Evolutionary conservation across 139 green algal genomes (phyloP).

Genomic region (Haematococcus lacustris): DNA sequence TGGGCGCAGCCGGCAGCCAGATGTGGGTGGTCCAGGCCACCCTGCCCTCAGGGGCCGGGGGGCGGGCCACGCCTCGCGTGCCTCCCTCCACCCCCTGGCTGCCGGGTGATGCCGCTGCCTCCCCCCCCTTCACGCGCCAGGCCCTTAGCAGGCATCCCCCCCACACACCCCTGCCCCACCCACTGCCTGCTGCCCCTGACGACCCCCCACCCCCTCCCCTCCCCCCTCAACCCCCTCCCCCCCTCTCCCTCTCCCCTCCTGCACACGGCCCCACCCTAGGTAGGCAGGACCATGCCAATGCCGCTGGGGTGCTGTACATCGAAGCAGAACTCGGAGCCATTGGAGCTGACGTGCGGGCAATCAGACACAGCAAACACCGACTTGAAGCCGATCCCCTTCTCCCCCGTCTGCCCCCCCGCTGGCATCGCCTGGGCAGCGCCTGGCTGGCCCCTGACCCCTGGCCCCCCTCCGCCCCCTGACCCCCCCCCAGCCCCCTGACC

Average conservation of each 20-base stretch:
- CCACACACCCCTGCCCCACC: neutral
- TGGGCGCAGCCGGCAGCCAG: constrained; percentile 6
- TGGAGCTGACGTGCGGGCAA: constrained; percentile 8
- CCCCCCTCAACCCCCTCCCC: neutral
- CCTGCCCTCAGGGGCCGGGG: neutral
- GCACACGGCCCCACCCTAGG: neutral
- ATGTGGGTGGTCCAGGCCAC: constrained; percentile 4
- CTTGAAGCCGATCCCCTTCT: constrained; percentile 37
- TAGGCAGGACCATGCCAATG: constrained; percentile 27
- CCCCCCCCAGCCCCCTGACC: too few species aligned
- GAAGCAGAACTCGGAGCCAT: constrained; percentile 24
- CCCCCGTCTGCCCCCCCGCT: constrained; percentile 17
- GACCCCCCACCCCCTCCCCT: neutral
- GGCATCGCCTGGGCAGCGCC: neutral
- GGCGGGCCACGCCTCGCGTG: too few species aligned
- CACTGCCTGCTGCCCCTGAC: neutral
- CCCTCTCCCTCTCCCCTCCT: neutral
- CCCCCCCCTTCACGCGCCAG: too few species aligned
- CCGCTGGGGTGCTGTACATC: constrained; percentile 21
- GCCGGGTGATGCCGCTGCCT: too few species aligned
- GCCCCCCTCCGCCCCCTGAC: too few species aligned
- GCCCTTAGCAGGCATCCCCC: too few species aligned
- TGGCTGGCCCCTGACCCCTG: neutral
- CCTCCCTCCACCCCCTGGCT: neutral
- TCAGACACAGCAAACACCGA: constrained; percentile 25